Evolutionary conservation across 2,329 filamentous ascomycete species (phyloP), one percentile per base, ranked within the genome.

Genomic region (Penicillium occitanis): DNA sequence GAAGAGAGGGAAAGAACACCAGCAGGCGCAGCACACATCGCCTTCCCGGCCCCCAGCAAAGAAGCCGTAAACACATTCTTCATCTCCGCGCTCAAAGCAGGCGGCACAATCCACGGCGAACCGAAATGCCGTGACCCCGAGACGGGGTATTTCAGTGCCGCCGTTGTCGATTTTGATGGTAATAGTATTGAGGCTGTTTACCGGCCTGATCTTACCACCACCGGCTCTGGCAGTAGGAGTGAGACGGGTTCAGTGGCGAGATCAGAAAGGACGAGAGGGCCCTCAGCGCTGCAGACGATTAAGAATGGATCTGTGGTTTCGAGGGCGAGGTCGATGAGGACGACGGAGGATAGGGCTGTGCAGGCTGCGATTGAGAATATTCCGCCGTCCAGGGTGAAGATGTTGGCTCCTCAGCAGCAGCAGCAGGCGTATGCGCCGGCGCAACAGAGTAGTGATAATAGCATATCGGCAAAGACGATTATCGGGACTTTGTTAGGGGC

Each of bases 171-270:
- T 77, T 85, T 91, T 64, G 92, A 96, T 79, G 91, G 91, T 61
- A 96, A 96, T 80, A 90, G 86, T 71, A 88, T 96, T 74, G 91
- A 95, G 74, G 90, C 91, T 35, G 87, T 93, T 60, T 90, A 88
- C 75, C 82, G 83, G 8, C 74, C 77, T 5, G 72, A 71, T 60
- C 61, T 35, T 55, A 71, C 30, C 30, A 4, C 75, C 19, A 30
- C 4, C 13, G n/a, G 5, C 2, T 28, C 48, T 11, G 3, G 37
- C 2, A 1, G 17, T 2, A 53, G 17, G 2, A 33, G 50, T 33
- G 50, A 53, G 7, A 2, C 14, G 7, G 50, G 50, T 6, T 53
- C 50, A 5, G 17, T 53, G 25, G 50, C 51, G 0, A 35, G 51
- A 14, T 57, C 51, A 0, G 51, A 57, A n/a, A 72, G 71, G 37